Base-by-base conservation (phyloP, 2,329 filamentous ascomycete species). In the Fusarium palustre region DNA sequence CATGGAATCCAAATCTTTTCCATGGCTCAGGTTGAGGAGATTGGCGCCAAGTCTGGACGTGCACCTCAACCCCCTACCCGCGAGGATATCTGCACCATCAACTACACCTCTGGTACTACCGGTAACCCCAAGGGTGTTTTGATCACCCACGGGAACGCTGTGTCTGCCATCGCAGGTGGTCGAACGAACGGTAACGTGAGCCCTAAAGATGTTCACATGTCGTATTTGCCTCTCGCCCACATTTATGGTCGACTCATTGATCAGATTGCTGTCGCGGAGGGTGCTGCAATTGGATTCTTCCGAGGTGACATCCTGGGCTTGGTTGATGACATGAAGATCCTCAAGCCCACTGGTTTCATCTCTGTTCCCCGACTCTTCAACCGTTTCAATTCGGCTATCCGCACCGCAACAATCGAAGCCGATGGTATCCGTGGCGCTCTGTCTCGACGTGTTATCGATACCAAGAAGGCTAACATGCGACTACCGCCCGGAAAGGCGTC, bases 361-460 rank as follows among this genome's bases (percentile, higher is more conserved):
- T 97, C 93, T 18, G 96, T 99, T 3, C 96, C 96, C 1, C 90
- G 96, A 67, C 86, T 99, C 13, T 98, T 90, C 85, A 97, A 97
- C 80, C 90, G 93, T 53, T 97, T 98, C 79, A 93, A 92, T 71
- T 89, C 89, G 59, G 94, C 91, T 31, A 92, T 99, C 74, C 92
- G 92, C 73, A 86, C 90, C 3, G 88, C 90, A 25, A 97, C 94
- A 0, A 77, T 97, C 28, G 88, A 97, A 70, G 90, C 92, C 4
- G 84, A 91, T 1, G 96, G 95, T 25, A 80, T 97, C 76, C 91
- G 89, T 78, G 96, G 96, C 34, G 86, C 91, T 2, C 81, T 99
- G 55, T 96, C 93, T 6, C 87, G 93, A 58, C 91, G 92, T 74
- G 88, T 95, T 48, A 88, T 98, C 59, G 85, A 88, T 46, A 88